These are phyloP conservation scores for Fusarium pseudocircinatum DNA, from an alignment of 2,329 filamentous ascomycete species.

Conservation along the genomic window DNA sequence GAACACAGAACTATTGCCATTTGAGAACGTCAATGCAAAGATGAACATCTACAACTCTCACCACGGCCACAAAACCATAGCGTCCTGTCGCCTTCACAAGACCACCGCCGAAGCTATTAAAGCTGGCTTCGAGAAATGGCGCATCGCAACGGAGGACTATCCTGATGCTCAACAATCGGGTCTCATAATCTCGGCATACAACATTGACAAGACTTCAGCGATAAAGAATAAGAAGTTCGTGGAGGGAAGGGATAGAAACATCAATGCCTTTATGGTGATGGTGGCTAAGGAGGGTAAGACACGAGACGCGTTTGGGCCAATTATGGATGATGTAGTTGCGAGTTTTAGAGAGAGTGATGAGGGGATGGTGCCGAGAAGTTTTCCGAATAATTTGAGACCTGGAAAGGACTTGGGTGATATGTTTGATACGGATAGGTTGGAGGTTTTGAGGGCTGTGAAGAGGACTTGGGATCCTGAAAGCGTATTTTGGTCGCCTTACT, in stretches of 20 bases:
- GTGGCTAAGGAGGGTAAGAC: constrained; percentile 28
- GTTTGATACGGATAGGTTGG: constrained; percentile 23
- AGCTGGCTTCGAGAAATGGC: constrained; percentile 38
- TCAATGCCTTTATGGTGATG: constrained; percentile 9
- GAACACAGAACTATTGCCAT: constrained; percentile 34
- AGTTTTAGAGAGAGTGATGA: constrained; percentile 18
- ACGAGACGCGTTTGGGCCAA: not conserved
- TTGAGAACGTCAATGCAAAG: constrained; percentile 37
- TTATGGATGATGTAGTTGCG: constrained; percentile 18
- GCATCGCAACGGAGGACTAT: constrained; percentile 30
- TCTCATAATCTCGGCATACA: constrained; percentile 28
- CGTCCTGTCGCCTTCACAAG: constrained; percentile 34
- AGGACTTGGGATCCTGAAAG: constrained; percentile 37
- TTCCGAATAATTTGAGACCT: constrained; percentile 38
- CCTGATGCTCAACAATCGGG: constrained; percentile 25
- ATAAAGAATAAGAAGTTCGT: constrained; percentile 21
- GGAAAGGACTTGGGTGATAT: constrained; percentile 33
- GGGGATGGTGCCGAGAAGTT: constrained; percentile 9
- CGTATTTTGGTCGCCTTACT: constrained; percentile 43
- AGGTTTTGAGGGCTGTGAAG: constrained; percentile 32
- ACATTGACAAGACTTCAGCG: constrained; percentile 14
- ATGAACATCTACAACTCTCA: constrained; percentile 38
- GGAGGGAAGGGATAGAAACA: constrained; percentile 32
- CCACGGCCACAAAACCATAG: constrained; percentile 45
- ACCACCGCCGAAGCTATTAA: constrained; percentile 29